phyloP scores from a whole-genome alignment of 75 land plant species.

The Sequoiadendron giganteum region DNA sequence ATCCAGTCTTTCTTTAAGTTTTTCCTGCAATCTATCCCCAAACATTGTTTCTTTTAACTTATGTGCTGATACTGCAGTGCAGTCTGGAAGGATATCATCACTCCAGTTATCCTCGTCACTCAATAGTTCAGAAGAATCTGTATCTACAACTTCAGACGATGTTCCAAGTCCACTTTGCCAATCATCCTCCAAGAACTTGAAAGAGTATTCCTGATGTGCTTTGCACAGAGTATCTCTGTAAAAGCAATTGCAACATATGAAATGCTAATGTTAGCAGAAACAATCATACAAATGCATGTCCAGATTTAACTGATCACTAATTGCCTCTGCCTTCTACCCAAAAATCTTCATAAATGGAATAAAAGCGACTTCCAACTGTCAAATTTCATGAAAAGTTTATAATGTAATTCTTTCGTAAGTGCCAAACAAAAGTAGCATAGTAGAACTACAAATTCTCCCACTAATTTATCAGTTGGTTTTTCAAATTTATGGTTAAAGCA shows the following conservation, averaged over 20 bases:
- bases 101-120: slow-evolving; percentile 6
- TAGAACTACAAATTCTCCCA: background rate
- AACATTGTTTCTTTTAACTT: slow-evolving; percentile 6
- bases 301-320: background rate
- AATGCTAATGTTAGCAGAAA: background rate
- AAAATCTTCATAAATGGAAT: background rate
- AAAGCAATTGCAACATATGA: background rate
- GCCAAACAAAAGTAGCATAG: background rate
- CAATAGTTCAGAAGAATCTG: slow-evolving; percentile 3
- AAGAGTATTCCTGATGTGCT: background rate
- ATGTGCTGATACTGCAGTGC: background rate
- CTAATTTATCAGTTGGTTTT: background rate
- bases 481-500: background rate
- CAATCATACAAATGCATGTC: background rate
- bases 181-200: background rate
- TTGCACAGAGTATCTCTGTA: background rate
- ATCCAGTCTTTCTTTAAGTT: background rate
- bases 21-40: background rate
- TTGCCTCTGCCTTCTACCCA: background rate
- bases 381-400: background rate
- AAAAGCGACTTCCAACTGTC: background rate
- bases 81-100: background rate
- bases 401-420: background rate
- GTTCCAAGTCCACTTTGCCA: background rate
- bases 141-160: slow-evolving; percentile 3